These are phyloP conservation scores for Pseudogymnoascus sp. DNA, from an alignment of 2,329 filamentous ascomycete species.

Conservation along the genomic window DNA sequence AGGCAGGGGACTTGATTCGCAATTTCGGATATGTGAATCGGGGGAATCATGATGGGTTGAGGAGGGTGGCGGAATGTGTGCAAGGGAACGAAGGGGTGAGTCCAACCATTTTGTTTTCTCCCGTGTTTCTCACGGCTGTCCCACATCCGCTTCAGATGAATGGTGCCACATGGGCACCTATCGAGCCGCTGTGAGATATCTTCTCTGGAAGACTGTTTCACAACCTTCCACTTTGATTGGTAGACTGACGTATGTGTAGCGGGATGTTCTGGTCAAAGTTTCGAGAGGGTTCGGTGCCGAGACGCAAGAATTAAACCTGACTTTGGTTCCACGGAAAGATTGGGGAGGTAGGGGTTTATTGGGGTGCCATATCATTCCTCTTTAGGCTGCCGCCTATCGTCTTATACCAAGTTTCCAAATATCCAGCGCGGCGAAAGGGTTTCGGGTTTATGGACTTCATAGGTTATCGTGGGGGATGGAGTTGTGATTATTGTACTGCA, in stretches of 20 bases:
- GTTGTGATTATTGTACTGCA: background rate
- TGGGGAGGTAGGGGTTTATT: slow-evolving; percentile 89
- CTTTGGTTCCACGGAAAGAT: slow-evolving; percentile 64
- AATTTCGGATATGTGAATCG: slow-evolving; percentile 79
- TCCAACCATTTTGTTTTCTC: slow-evolving; percentile 20
- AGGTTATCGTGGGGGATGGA: background rate
- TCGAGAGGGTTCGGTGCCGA: slow-evolving; percentile 31
- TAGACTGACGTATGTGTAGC: slow-evolving; percentile 36
- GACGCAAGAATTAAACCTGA: slow-evolving; percentile 55
- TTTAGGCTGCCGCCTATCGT: slow-evolving; percentile 40
- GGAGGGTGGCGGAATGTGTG: slow-evolving; percentile 81
- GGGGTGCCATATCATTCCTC: slow-evolving; percentile 79
- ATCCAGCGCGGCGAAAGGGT: background rate
- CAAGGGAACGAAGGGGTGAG: slow-evolving; percentile 83
- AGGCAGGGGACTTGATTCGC: slow-evolving; percentile 69
- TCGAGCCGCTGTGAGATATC: background rate
- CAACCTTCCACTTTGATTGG: background rate
- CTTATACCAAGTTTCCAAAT: background rate
- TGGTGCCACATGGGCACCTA: background rate
- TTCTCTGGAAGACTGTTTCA: background rate
- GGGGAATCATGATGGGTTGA: slow-evolving; percentile 77
- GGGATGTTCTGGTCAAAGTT: slow-evolving; percentile 60
- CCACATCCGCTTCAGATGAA: slow-evolving; percentile 6
- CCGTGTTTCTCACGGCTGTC: background rate
- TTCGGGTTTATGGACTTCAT: background rate